phyloP scores from a whole-genome alignment of 2,329 filamentous ascomycete species.

The Ascochyta lentis region DNA sequence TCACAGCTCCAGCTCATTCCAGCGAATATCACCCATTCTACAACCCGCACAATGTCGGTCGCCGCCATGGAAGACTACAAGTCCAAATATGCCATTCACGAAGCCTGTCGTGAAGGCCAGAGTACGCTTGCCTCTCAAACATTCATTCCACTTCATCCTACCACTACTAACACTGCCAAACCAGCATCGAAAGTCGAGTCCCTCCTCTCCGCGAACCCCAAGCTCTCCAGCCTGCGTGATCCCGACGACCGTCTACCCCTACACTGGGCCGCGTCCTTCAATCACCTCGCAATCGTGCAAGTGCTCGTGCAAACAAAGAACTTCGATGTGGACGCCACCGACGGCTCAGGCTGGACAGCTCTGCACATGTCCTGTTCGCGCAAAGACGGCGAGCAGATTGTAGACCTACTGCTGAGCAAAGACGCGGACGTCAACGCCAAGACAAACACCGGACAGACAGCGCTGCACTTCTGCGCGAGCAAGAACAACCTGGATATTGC shows the following conservation, averaged over 20 bases:
- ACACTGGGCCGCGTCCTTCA: conserved; percentile 92
- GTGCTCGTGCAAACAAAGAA: conserved; percentile 72
- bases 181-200: conserved; percentile 75
- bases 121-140: conserved; percentile 59
- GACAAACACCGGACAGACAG: conserved; percentile 76
- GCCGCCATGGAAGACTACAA: conserved; percentile 38
- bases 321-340: conserved; percentile 86
- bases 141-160: neutral
- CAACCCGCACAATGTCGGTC: neutral
- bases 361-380: conserved; percentile 83
- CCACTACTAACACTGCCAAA: conserved; percentile 50
- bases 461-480: conserved; percentile 88
- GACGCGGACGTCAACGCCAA: conserved; percentile 76
- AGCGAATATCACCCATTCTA: neutral
- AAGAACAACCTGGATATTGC: conserved; percentile 87
- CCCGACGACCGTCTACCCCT: conserved; percentile 88
- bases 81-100: conserved; percentile 82
- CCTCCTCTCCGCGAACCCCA: conserved; percentile 77
- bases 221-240: conserved; percentile 75
- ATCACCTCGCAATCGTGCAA: conserved; percentile 75
- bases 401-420: conserved; percentile 71
- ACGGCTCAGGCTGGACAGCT: conserved; percentile 81
- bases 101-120: conserved; percentile 83
- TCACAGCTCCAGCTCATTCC: neutral
- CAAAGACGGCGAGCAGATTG: conserved; percentile 72